phyloP scores from a whole-genome alignment of 495 filamentous ascomycete species.

The Neurospora sp. region DNA sequence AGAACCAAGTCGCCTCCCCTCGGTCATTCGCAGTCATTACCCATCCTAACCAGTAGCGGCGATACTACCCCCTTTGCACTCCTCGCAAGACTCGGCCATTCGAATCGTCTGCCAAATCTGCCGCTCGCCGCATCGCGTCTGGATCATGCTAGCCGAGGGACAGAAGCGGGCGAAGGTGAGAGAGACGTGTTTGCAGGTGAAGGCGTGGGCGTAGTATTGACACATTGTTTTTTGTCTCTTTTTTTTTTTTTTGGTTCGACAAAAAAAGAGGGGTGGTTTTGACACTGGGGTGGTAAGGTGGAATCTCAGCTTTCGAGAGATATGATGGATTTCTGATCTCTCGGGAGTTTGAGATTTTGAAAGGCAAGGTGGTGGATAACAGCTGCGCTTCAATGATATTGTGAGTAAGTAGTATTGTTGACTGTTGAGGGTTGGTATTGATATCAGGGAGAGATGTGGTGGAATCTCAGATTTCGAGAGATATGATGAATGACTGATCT shows the following conservation, averaged over 20 bases:
- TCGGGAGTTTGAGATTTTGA: background rate
- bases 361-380: too few relatives aligned
- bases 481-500: too few relatives aligned
- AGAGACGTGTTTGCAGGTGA: slow-evolving; percentile 17
- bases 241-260: too few relatives aligned
- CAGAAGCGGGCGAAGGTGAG: slow-evolving; percentile 22
- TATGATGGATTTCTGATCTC: too few relatives aligned
- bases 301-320: too few relatives aligned
- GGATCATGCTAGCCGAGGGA: slow-evolving; percentile 17
- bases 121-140: slow-evolving; percentile 18
- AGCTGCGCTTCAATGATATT: too few relatives aligned
- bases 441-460: too few relatives aligned
- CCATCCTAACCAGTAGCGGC: background rate
- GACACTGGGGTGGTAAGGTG: too few relatives aligned
- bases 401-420: too few relatives aligned
- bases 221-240: slow-evolving; percentile 15
- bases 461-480: too few relatives aligned
- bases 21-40: background rate
- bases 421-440: too few relatives aligned
- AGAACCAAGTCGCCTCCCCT: background rate
- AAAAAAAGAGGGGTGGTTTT: too few relatives aligned
- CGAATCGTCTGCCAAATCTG: slow-evolving; percentile 23
- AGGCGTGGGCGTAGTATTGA: slow-evolving; percentile 23
- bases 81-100: slow-evolving; percentile 19
- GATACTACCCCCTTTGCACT: slow-evolving; percentile 16